Percentiles rank a stretch among this genome's conserved stretches.
Evolutionary conservation across 106 monocot genomes (phyloP).

Genomic region (Apostasia ramifera): DNA sequence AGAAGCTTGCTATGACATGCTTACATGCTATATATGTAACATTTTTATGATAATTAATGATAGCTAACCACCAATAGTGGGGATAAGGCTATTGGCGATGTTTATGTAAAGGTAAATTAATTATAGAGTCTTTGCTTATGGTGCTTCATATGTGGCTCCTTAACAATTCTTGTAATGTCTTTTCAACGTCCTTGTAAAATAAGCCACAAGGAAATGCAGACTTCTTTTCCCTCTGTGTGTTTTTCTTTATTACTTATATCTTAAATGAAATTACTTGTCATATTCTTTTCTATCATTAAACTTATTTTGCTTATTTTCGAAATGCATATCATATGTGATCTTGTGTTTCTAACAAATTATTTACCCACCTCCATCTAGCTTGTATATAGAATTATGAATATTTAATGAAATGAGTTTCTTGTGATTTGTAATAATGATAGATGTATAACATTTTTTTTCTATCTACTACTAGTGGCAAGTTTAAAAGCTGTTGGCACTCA

Average conservation of each 20-base stretch:
- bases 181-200: neutral
- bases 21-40: no score
- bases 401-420: constrained; percentile 1
- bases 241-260: neutral
- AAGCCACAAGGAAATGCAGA: neutral
- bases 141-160: neutral
- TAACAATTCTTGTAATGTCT: neutral
- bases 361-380: neutral
- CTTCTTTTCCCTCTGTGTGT: neutral
- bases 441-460: neutral
- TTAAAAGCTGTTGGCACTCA: constrained; percentile 32
- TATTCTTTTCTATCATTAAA: neutral
- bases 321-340: neutral
- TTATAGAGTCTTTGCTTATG: neutral
- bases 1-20: no score
- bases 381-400: neutral
- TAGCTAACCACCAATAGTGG: neutral
- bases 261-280: neutral
- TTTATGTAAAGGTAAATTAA: neutral
- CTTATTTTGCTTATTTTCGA: neutral
- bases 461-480: constrained; percentile 21
- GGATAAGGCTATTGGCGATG: neutral
- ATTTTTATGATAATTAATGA: no score
- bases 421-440: neutral
- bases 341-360: neutral